phyloP scores from a whole-genome alignment of 2,329 filamentous ascomycete genomes.

The Cucurbitaria berberidis region DNA sequence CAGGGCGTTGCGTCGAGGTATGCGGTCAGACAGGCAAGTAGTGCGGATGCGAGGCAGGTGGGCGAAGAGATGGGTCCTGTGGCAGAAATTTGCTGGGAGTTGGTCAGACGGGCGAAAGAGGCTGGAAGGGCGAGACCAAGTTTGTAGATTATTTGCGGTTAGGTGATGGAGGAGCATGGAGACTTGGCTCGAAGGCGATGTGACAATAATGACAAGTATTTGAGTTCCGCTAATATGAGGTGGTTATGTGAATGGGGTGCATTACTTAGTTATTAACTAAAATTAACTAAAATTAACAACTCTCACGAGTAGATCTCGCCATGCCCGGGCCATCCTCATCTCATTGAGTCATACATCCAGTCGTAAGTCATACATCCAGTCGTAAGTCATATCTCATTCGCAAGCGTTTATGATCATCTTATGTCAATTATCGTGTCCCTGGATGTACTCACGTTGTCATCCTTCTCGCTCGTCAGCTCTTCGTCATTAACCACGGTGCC shows the following conservation, averaged over 20 bases:
- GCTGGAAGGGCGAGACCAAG: slow-evolving; percentile 36
- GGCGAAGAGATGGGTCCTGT: slow-evolving; percentile 71
- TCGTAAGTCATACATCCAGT: no score
- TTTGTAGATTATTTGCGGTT: slow-evolving; percentile 25
- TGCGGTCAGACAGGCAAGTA: slow-evolving; percentile 85
- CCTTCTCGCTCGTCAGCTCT: neutral
- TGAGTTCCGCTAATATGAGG: no score
- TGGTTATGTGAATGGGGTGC: no score
- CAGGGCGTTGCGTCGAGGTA: slow-evolving; percentile 92
- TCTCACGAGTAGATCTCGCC: no score
- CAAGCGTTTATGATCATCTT: slow-evolving; percentile 8
- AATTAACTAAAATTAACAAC: no score
- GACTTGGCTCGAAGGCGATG: neutral
- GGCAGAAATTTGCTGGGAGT: slow-evolving; percentile 77
- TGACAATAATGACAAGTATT: neutral
- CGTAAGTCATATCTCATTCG: neutral
- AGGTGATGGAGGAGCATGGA: neutral
- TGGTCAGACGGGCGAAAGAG: slow-evolving; percentile 62
- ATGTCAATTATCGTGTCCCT: slow-evolving; percentile 33
- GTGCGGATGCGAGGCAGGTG: slow-evolving; percentile 76
- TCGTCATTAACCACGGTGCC: slow-evolving; percentile 20
- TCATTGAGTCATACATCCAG: no score
- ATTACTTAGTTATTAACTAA: no score
- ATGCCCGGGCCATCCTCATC: no score
- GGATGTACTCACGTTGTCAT: slow-evolving; percentile 12